Conservation (phyloP, 2,329 filamentous ascomycete species). For the Xylariaceae sp. region DNA sequence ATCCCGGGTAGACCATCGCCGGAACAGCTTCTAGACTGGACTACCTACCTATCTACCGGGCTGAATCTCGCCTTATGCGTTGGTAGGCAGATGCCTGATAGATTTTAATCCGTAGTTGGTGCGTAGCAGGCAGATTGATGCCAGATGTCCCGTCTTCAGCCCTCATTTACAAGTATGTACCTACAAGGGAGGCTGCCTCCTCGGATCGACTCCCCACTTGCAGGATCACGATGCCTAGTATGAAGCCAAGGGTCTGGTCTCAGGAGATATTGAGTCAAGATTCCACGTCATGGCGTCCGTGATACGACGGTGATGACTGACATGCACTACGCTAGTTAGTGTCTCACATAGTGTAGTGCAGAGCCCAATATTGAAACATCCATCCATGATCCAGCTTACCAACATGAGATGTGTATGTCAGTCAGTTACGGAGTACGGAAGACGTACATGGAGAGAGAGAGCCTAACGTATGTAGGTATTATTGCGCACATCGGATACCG, state of each 20-base stretch:
- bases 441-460: neutral
- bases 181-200: no score
- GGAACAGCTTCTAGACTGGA: no score
- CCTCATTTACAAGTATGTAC: no score
- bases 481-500: neutral
- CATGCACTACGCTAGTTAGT: neutral
- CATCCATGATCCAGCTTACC: neutral
- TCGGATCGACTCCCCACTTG: no score
- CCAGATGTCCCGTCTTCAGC: no score
- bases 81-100: no score
- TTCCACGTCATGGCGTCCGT: neutral
- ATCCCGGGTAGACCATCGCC: neutral
- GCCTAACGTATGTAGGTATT: neutral
- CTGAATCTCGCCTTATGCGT: neutral
- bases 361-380: neutral
- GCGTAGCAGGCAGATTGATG: no score
- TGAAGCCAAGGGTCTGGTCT: neutral
- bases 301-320: neutral
- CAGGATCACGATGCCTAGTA: neutral
- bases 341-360: neutral
- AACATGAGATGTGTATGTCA: no score
- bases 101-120: no score
- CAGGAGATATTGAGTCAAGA: neutral
- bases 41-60: neutral
- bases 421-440: no score